Evolutionary conservation across 1,284 basidiomycete species (phyloP).

Genomic region (Wolfiporia cocos): DNA sequence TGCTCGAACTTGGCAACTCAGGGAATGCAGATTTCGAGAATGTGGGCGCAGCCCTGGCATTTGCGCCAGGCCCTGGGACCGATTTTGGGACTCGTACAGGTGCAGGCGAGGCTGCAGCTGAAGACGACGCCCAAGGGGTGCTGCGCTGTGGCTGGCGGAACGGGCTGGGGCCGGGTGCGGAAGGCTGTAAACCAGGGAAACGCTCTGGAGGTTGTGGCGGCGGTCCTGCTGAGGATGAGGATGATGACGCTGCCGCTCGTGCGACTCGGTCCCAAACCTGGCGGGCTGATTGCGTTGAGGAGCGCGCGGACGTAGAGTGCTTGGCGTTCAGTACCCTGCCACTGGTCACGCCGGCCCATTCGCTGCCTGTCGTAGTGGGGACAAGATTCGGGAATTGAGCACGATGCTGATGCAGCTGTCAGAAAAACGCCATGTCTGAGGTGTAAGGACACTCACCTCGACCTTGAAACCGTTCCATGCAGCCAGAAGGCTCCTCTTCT

Average conservation of each 20-base stretch:
- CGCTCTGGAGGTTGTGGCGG: conserved; percentile 27
- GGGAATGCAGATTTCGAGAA: conserved; percentile 66
- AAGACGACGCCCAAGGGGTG: conserved; percentile 50
- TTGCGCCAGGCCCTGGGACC: conserved; percentile 22
- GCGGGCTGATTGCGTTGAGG: conserved; percentile 50
- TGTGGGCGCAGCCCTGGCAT: conserved; percentile 30
- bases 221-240: conserved; percentile 26
- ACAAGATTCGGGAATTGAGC: conserved; percentile 79
- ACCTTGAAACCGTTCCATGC: conserved; percentile 84
- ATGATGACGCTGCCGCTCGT: conserved; percentile 65
- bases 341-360: conserved; percentile 74
- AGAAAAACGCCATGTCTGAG: not conserved
- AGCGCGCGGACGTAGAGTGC: conserved; percentile 57
- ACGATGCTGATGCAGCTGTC: conserved; percentile 50
- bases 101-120: conserved; percentile 18
- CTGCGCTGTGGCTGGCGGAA: conserved; percentile 41
- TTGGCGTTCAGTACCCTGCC: conserved; percentile 84
- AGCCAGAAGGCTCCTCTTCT: conserved; percentile 66
- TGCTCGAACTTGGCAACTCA: conserved; percentile 46
- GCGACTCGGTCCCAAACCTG: conserved; percentile 87
- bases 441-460: conserved; percentile 47
- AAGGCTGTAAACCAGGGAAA: conserved; percentile 41
- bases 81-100: conserved; percentile 20
- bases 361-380: conserved; percentile 51
- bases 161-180: conserved; percentile 26